These are phyloP conservation scores for Agaricales sp. DNA, from an alignment of 1,284 basidiomycete genomes.

Conservation along the genomic window DNA sequence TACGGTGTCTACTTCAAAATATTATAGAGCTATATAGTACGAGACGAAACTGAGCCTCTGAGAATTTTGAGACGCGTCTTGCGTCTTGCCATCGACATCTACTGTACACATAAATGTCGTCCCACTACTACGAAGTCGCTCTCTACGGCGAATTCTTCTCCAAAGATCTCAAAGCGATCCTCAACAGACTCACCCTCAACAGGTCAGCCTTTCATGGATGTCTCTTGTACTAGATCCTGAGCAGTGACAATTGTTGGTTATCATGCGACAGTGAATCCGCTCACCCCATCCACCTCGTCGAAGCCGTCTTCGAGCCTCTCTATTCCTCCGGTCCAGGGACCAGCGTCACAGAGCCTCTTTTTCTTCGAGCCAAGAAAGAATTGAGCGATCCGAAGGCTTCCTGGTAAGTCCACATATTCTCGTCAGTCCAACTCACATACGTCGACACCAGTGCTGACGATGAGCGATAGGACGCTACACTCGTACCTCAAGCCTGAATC, in stretches of 20 bases:
- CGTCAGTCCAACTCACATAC: conserved; percentile 2
- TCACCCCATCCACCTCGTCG: conserved; percentile 55
- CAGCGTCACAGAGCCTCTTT: conserved; percentile 47
- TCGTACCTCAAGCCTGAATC: conserved; percentile 74
- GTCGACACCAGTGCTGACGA: no score
- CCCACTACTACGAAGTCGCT: conserved; percentile 64
- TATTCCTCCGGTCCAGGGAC: conserved; percentile 53
- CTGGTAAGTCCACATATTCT: conserved; percentile 35
- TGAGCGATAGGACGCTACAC: conserved; percentile 69
- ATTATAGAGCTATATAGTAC: no score
- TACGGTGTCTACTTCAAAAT: no score
- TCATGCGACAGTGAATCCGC: conserved; percentile 66
- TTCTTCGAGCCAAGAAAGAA: conserved; percentile 66
- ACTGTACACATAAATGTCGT: conserved; percentile 13
- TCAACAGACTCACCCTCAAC: conserved; percentile 68
- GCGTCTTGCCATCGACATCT: conserved; percentile 1
- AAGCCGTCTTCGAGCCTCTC: conserved; percentile 66
- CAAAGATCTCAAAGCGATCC: conserved; percentile 50
- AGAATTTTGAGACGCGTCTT: no score
- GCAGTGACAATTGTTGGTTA: no score
- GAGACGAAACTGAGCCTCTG: no score
- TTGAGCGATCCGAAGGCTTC: conserved; percentile 43
- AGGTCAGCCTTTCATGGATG: conserved; percentile 13
- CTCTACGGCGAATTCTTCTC: conserved; percentile 67
- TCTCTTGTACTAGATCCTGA: not conserved